Evolutionary conservation across 2,329 filamentous ascomycete genomes (phyloP).

Genomic region (Sporothrix luriei): DNA sequence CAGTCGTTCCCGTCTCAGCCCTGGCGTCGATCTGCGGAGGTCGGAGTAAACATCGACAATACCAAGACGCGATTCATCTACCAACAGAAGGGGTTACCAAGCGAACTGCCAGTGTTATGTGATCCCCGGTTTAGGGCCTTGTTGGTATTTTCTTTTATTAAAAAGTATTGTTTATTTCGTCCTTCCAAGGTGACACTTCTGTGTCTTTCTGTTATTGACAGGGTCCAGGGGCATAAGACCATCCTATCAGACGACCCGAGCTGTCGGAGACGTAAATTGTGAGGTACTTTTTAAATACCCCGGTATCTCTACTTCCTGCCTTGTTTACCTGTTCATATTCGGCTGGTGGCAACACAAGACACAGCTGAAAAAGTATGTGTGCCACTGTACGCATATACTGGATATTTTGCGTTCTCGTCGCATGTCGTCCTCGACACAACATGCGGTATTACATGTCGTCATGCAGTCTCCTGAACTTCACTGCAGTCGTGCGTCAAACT

Average conservation of each 20-base stretch:
- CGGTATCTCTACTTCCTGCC: neutral
- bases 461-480: conserved; percentile 10
- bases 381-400: neutral
- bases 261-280: neutral
- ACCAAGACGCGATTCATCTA: neutral
- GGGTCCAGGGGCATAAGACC: conserved; percentile 12
- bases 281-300: neutral
- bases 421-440: no score
- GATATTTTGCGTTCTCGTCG: no score
- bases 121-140: no score
- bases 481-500: neutral
- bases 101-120: no score
- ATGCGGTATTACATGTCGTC: neutral
- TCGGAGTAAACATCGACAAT: neutral
- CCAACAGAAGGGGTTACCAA: neutral
- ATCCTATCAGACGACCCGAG: conserved; percentile 11
- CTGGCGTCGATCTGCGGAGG: neutral
- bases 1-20: neutral
- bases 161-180: no score
- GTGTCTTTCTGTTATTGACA: neutral
- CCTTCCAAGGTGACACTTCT: no score
- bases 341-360: neutral
- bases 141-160: no score
- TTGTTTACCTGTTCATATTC: conserved; percentile 2
- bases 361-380: neutral